Conservation (phyloP, 2,329 filamentous ascomycete genomes). For the Epichloe brachyelytri region DNA sequence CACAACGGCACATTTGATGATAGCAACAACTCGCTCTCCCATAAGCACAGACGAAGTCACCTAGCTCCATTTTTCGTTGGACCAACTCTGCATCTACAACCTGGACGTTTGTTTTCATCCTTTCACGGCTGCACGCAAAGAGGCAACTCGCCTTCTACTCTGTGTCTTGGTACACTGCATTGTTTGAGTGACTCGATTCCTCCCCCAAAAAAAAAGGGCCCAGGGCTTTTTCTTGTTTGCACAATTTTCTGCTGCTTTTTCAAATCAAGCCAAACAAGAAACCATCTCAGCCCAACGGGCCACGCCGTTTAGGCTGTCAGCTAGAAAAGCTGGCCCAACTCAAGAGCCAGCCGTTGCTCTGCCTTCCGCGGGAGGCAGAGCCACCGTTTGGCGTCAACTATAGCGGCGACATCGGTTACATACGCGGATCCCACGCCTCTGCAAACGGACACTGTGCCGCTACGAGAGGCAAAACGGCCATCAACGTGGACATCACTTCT, state of each 20-base stretch:
- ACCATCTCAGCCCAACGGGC: conserved; percentile 1
- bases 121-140: conserved; percentile 1
- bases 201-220: neutral
- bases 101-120: neutral
- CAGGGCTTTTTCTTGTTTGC: conserved; percentile 1
- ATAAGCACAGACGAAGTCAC: neutral
- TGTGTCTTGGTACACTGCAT: conserved; percentile 11
- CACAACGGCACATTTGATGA: neutral
- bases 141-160: conserved; percentile 1
- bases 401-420: conserved; percentile 16
- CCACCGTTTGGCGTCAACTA: conserved; percentile 18
- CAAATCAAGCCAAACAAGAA: neutral
- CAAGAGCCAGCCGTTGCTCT: conserved; percentile 28
- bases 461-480: conserved; percentile 28
- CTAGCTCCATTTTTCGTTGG: neutral
- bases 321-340: conserved; percentile 28
- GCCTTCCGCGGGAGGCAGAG: conserved; percentile 27
- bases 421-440: conserved; percentile 17
- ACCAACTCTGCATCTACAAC: neutral
- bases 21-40: neutral
- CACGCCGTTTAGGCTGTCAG: conserved; percentile 12
- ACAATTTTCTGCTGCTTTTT: too few relatives aligned
- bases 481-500: conserved; percentile 90
- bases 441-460: conserved; percentile 15
- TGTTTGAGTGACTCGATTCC: conserved; percentile 7